A percentile compares a stretch with the other conserved stretches of the same genome.
These are phyloP conservation scores for Lentinula lateritia DNA, from an alignment of 768 basidiomycete genomes.

Conservation along the genomic window DNA sequence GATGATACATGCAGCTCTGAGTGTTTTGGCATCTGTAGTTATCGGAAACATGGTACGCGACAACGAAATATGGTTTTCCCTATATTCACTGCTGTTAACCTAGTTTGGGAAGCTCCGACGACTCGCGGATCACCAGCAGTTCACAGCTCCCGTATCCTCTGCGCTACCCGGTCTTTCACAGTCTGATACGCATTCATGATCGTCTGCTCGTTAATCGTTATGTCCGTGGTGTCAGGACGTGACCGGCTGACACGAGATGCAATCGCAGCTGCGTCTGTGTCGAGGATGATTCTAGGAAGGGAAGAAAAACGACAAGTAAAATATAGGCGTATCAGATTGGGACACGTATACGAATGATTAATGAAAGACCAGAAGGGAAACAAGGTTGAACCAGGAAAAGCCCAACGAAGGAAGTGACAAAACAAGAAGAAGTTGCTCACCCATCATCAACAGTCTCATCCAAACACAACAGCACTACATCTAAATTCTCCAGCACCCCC, in stretches of 20 bases:
- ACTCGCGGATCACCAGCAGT: too few species aligned
- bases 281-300: slow-evolving; percentile 78
- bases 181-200: slow-evolving; percentile 91
- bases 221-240: slow-evolving; percentile 89
- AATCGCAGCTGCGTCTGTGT: slow-evolving; percentile 94
- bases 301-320: not conserved
- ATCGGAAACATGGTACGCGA: too few species aligned
- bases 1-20: too few species aligned
- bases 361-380: too few species aligned
- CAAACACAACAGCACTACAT: slow-evolving; percentile 84
- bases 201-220: slow-evolving; percentile 98
- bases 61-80: too few species aligned
- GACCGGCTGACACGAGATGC: slow-evolving; percentile 91
- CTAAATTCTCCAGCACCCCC: slow-evolving; percentile 89
- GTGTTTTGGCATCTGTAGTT: too few species aligned
- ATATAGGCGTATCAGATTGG: not conserved
- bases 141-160: slow-evolving; percentile 74
- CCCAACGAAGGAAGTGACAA: not conserved
- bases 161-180: slow-evolving; percentile 79
- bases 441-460: slow-evolving; percentile 99
- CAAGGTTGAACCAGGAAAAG: too few species aligned
- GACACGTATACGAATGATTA: not conserved
- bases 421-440: slow-evolving; percentile 44
- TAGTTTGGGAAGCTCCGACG: too few species aligned
- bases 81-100: too few species aligned